phyloP scores from a whole-genome alignment of 257 asterid genomes.

The Ilex asprella region DNA sequence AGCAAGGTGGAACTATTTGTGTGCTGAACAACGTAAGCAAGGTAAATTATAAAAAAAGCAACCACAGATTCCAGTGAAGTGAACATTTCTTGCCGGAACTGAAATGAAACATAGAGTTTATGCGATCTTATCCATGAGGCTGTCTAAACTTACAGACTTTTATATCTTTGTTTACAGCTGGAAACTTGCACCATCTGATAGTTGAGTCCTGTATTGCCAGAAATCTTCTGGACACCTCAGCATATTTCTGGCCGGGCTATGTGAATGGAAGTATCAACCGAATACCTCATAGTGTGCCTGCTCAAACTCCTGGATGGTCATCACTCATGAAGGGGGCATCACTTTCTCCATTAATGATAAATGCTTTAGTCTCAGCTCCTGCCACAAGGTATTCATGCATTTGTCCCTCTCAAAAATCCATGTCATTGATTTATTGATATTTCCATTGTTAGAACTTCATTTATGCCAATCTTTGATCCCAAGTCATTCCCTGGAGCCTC shows the following conservation, averaged over 20 bases:
- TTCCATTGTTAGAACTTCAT: no score
- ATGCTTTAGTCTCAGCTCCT: slow-evolving; percentile 74
- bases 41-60: no score
- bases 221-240: slow-evolving; percentile 81
- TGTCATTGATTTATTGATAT: no score
- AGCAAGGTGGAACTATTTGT: no score
- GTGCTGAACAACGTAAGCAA: no score
- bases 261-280: slow-evolving; percentile 62
- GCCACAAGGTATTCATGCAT: slow-evolving; percentile 73
- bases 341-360: slow-evolving; percentile 55
- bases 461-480: no score
- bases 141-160: not conserved
- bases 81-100: not conserved
- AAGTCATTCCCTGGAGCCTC: no score
- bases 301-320: slow-evolving; percentile 81
- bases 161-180: slow-evolving; percentile 55
- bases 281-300: slow-evolving; percentile 57
- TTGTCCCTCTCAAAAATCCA: not conserved
- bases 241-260: slow-evolving; percentile 89
- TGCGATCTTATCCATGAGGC: not conserved
- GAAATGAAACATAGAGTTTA: not conserved
- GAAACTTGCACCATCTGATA: slow-evolving; percentile 78
- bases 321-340: slow-evolving; percentile 77
- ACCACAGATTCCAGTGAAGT: not conserved
- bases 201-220: slow-evolving; percentile 91